phyloP scores from a whole-genome alignment of 495 filamentous ascomycete species.

The Talaromyces proteolyticus region DNA sequence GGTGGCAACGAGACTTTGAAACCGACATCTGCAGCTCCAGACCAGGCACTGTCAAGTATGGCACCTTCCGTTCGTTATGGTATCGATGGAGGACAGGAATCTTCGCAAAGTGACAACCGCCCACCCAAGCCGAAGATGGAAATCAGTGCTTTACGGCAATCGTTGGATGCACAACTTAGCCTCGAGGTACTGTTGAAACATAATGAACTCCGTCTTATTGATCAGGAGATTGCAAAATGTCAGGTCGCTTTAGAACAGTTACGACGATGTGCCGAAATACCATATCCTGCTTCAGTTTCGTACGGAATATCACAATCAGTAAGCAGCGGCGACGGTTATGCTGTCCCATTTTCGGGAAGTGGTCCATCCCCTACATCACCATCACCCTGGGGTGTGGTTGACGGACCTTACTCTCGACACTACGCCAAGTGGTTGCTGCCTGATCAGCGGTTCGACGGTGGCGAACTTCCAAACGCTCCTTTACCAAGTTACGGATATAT shows the following conservation, averaged over 20 bases:
- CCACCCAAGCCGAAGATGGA: conserved; percentile 19
- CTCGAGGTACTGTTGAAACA: conserved; percentile 93
- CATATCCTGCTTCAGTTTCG: conserved; percentile 68
- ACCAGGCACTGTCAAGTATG: not conserved
- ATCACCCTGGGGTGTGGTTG: conserved; percentile 82
- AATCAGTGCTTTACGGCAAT: conserved; percentile 51
- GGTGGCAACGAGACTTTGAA: not conserved
- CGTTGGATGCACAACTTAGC: conserved; percentile 78
- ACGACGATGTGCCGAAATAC: conserved; percentile 83
- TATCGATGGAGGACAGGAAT: conserved; percentile 10
- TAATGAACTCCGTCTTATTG: conserved; percentile 85
- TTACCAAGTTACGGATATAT: conserved; percentile 17
- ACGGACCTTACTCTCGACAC: conserved; percentile 89
- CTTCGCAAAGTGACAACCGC: conserved; percentile 13
- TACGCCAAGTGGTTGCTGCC: conserved; percentile 92
- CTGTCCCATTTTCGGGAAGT: conserved; percentile 50
- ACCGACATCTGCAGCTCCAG: not conserved
- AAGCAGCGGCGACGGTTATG: conserved; percentile 63
- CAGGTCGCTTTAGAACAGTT: conserved; percentile 94
- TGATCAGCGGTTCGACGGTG: conserved; percentile 80
- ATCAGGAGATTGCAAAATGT: conserved; percentile 94
- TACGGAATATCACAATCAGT: conserved; percentile 57
- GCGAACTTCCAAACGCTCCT: conserved; percentile 32
- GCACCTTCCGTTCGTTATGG: conserved; percentile 1
- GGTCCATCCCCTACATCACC: conserved; percentile 54